A percentile compares a stretch with the other conserved stretches of the same genome.
Evolutionary conservation across 2,329 filamentous ascomycete species (phyloP).

Genomic region (Aspergillus terreus): DNA sequence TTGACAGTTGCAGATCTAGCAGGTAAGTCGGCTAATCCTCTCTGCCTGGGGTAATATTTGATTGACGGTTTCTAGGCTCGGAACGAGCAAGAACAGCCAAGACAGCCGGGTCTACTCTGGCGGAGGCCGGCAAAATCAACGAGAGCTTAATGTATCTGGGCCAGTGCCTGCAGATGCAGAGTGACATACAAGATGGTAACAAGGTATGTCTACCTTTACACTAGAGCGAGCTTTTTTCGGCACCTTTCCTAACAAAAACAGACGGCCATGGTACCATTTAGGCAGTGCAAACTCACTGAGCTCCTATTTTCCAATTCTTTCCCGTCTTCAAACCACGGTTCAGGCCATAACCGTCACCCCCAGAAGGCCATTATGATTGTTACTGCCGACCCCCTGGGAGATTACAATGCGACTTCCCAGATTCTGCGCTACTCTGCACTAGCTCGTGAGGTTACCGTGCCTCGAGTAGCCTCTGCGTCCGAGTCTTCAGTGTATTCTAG

Average conservation of each 20-base stretch:
- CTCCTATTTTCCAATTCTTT: slow-evolving; percentile 86
- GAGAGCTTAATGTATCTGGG: slow-evolving; percentile 97
- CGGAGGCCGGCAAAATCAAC: slow-evolving; percentile 97
- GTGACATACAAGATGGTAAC: slow-evolving; percentile 67
- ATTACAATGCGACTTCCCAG: slow-evolving; percentile 95
- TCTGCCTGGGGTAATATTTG: slow-evolving; percentile 11
- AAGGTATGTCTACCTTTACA: slow-evolving; percentile 56
- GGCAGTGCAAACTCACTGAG: slow-evolving; percentile 82
- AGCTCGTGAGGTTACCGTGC: slow-evolving; percentile 87
- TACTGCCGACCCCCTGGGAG: slow-evolving; percentile 85
- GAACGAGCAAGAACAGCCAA: slow-evolving; percentile 91
- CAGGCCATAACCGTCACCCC: slow-evolving; percentile 56
- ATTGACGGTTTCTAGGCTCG: slow-evolving; percentile 51
- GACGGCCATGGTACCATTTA: slow-evolving; percentile 71
- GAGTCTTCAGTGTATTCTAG: slow-evolving; percentile 56
- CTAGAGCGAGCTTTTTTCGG: neutral
- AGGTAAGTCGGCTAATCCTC: slow-evolving; percentile 45
- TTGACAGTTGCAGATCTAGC: slow-evolving; percentile 89
- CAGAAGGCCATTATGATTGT: slow-evolving; percentile 96
- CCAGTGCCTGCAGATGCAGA: slow-evolving; percentile 94
- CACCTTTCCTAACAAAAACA: slow-evolving; percentile 31
- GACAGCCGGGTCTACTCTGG: slow-evolving; percentile 86
- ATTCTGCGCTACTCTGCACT: slow-evolving; percentile 92
- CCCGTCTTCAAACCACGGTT: slow-evolving; percentile 56
- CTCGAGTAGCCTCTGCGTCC: slow-evolving; percentile 78